Percentiles rank a stretch among this genome's conserved stretches.
phyloP scores from a whole-genome alignment of 1,284 basidiomycete genomes.

The Pseudozyma sp. region DNA sequence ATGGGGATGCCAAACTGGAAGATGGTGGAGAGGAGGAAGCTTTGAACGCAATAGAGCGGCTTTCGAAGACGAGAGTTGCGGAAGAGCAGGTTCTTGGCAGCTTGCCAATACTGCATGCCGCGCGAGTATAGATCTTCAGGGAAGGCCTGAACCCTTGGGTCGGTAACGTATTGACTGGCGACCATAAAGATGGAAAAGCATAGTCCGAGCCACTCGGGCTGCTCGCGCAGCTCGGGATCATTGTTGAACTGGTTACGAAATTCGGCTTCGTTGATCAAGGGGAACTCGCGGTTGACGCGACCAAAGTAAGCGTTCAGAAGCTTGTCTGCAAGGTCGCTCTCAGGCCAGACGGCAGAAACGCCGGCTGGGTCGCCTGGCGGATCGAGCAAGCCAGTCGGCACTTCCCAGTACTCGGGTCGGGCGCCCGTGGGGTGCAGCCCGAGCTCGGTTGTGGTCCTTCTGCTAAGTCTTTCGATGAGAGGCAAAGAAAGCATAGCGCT shows the following conservation, averaged over 20 bases:
- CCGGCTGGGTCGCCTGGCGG: constrained; percentile 9
- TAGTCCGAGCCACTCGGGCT: constrained; percentile 47
- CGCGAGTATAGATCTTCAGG: constrained; percentile 28
- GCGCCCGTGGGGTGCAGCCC: constrained; percentile 27
- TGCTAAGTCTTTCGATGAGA: constrained; percentile 47
- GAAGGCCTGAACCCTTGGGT: constrained; percentile 27
- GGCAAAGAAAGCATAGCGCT: constrained; percentile 57
- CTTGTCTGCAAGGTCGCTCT: constrained; percentile 41
- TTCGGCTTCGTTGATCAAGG: constrained; percentile 55
- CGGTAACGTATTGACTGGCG: constrained; percentile 43
- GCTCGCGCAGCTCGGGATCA: constrained; percentile 31
- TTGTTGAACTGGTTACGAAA: constrained; percentile 45
- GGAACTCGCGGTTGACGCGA: constrained; percentile 49
- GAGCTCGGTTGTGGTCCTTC: constrained; percentile 22
- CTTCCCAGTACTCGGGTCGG: constrained; percentile 44
- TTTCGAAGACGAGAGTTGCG: constrained; percentile 13
- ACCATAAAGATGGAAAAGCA: constrained; percentile 54
- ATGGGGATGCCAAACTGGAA: constrained; percentile 47
- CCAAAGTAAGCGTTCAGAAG: constrained; percentile 57
- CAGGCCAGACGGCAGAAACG: constrained; percentile 44
- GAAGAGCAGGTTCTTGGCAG: constrained; percentile 26
- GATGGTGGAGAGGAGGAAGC: constrained; percentile 31
- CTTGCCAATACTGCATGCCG: constrained; percentile 49
- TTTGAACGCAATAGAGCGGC: constrained; percentile 31
- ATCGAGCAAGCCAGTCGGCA: constrained; percentile 37